Conservation (phyloP, 768 basidiomycete genomes). For the Amanita pseudoporphyria region DNA sequence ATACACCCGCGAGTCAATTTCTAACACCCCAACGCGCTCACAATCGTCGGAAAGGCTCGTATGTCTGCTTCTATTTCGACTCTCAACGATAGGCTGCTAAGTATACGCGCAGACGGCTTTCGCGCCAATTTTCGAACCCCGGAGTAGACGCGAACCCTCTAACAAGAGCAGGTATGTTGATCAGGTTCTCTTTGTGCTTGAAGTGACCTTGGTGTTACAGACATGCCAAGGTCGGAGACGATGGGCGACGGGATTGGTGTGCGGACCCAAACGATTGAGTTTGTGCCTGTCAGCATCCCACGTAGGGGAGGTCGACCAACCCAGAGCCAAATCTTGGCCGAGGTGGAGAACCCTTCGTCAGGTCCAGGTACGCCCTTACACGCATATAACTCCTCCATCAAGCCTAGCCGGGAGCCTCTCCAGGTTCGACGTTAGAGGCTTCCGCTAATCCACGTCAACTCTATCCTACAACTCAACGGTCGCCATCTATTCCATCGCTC, state of each 20-base stretch:
- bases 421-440: neutral
- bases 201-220: neutral
- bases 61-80: neutral
- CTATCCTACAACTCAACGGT: too few relatives aligned
- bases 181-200: neutral
- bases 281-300: slow-evolving; percentile 27
- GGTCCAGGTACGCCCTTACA: slow-evolving; percentile 7
- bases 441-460: too few relatives aligned
- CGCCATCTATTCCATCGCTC: neutral
- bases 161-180: neutral
- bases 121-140: slow-evolving; percentile 1
- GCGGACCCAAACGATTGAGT: slow-evolving; percentile 42
- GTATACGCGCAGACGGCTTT: neutral
- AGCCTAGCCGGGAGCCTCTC: slow-evolving; percentile 10
- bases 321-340: neutral
- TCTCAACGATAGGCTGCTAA: neutral
- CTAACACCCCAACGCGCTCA: neutral
- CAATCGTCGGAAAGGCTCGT: neutral
- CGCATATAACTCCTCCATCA: slow-evolving; percentile 10
- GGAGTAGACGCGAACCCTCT: neutral
- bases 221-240: neutral
- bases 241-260: neutral
- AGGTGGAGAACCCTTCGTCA: neutral
- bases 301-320: slow-evolving; percentile 12
- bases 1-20: slow-evolving; percentile 4